phyloP scores from a whole-genome alignment of 495 filamentous ascomycete species.

The Amphirosellinia nigrospora region DNA sequence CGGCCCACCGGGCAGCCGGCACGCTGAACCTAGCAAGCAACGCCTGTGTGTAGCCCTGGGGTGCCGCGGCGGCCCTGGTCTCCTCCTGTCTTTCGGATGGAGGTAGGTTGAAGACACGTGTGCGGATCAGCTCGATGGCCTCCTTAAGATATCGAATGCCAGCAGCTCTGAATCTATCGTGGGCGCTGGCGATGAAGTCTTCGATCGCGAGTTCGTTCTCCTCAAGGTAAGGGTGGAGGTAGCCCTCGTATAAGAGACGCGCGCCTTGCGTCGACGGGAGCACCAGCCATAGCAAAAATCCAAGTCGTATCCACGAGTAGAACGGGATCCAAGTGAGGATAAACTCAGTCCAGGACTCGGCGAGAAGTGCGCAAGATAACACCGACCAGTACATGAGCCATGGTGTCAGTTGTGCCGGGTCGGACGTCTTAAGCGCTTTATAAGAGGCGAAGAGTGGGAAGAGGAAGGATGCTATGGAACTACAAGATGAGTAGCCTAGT shows the following conservation, averaged over 20 bases:
- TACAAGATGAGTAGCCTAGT: constrained; percentile 39
- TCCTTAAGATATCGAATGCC: constrained; percentile 84
- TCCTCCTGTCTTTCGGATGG: constrained; percentile 53
- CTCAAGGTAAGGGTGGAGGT: constrained; percentile 86
- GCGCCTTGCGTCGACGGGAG: constrained; percentile 96
- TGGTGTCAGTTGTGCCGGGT: constrained; percentile 91
- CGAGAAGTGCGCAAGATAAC: constrained; percentile 76
- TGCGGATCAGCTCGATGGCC: constrained; percentile 74
- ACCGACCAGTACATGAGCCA: constrained; percentile 99
- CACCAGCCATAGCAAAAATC: constrained; percentile 91
- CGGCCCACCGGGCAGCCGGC: constrained; percentile 61
- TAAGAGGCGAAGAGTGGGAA: constrained; percentile 97
- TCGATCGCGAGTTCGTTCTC: constrained; percentile 92
- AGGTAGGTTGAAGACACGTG: constrained; percentile 72
- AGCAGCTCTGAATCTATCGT: constrained; percentile 78
- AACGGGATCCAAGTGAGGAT: constrained; percentile 91
- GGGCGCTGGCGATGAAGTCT: constrained; percentile 78
- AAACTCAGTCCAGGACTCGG: constrained; percentile 87
- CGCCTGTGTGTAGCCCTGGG: constrained; percentile 75
- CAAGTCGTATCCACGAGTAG: constrained; percentile 89
- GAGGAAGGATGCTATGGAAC: constrained; percentile 86
- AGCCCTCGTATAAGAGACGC: constrained; percentile 77
- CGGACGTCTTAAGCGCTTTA: constrained; percentile 93
- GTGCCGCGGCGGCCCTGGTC: constrained; percentile 41
- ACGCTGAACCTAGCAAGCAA: constrained; percentile 86